phyloP scores from a whole-genome alignment of 257 asterid genomes.

The Catharanthus roseus region DNA sequence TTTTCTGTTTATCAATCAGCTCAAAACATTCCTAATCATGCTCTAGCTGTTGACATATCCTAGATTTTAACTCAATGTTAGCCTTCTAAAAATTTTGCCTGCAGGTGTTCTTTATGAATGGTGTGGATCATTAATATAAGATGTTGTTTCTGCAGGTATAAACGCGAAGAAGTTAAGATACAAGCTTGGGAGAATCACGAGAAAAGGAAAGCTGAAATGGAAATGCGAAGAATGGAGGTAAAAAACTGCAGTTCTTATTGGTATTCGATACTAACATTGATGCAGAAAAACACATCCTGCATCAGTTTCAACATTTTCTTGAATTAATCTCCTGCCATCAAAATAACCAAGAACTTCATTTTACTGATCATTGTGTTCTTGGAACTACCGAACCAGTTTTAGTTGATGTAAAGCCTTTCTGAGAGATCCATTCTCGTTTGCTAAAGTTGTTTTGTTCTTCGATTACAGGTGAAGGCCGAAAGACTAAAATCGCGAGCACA shows the following conservation, averaged over 20 bases:
- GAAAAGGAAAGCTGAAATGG: constrained; percentile 87
- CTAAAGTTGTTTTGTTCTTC: neutral
- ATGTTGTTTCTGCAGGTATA: constrained; percentile 43
- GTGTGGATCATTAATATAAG: neutral
- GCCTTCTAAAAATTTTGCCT: neutral
- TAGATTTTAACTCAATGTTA: neutral
- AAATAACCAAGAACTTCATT: neutral
- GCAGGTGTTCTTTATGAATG: neutral
- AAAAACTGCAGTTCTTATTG: neutral
- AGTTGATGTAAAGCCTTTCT: neutral
- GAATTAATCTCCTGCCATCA: neutral
- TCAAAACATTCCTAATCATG: neutral
- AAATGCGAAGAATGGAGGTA: constrained; percentile 80
- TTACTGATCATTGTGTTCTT: neutral
- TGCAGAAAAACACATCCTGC: neutral
- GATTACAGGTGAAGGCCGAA: constrained; percentile 73
- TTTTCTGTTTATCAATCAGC: neutral
- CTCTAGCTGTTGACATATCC: neutral
- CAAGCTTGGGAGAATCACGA: constrained; percentile 95
- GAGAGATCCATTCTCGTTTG: no score
- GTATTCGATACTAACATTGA: neutral
- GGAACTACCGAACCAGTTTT: neutral
- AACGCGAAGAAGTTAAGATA: constrained; percentile 85
- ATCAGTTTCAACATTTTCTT: neutral
- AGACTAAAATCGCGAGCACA: constrained; percentile 71